A percentile compares a stretch with the other conserved stretches of the same genome.
phyloP scores from a whole-genome alignment of 345 rosid species.

The Eucalyptus virginea region DNA sequence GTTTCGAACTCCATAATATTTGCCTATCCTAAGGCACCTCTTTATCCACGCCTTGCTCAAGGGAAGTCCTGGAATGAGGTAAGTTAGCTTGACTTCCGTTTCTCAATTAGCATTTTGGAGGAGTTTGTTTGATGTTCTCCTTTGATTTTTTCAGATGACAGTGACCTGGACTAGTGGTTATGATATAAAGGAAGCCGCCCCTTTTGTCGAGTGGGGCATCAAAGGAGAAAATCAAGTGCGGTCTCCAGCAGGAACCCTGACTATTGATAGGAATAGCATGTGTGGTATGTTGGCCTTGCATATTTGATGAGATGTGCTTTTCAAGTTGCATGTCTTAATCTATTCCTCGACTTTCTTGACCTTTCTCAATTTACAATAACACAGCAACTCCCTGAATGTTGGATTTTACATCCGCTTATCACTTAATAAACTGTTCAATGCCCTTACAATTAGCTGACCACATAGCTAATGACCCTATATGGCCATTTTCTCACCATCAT shows the following conservation, averaged over 20 bases:
- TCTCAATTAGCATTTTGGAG: background rate
- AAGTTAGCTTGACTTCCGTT: constrained; percentile 5
- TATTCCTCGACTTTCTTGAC: background rate
- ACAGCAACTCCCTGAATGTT: background rate
- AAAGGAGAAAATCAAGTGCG: constrained; percentile 21
- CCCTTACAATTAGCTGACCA: background rate
- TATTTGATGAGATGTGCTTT: background rate
- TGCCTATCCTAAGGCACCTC: constrained; percentile 73
- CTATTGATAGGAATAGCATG: constrained; percentile 67
- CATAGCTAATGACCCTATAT: background rate
- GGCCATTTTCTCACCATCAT: background rate
- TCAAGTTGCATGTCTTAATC: background rate
- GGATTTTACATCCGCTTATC: background rate
- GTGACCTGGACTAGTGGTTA: constrained; percentile 99
- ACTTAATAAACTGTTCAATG: background rate
- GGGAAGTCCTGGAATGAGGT: constrained; percentile 93
- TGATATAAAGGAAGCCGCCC: constrained; percentile 57
- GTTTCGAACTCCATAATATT: constrained; percentile 54
- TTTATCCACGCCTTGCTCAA: constrained; percentile 87
- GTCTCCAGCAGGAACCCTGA: constrained; percentile 79
- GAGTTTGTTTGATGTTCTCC: background rate
- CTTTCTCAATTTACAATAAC: background rate
- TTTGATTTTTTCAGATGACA: constrained; percentile 50
- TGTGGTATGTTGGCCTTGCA: constrained; percentile 42
- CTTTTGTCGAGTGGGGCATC: constrained; percentile 70